Conservation (phyloP, 1,284 basidiomycete species). For the Ganoderma boninense region DNA sequence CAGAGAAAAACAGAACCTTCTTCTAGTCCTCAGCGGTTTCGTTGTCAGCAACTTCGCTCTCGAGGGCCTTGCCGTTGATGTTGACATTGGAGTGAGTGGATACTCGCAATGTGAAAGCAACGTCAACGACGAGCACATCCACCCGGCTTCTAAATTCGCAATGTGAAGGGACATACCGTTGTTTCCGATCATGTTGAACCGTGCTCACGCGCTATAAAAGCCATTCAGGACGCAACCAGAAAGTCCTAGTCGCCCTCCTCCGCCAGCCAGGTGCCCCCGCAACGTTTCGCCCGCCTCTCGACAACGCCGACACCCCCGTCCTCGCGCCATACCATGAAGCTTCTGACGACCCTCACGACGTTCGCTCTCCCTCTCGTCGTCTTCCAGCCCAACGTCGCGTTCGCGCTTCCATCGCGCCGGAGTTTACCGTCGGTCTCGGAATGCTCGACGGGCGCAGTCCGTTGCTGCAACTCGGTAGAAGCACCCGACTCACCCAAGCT, state of each 20-base stretch:
- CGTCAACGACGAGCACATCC: neutral
- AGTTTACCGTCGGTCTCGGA: slow-evolving; percentile 8
- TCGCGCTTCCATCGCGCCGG: slow-evolving; percentile 16
- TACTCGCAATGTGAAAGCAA: neutral
- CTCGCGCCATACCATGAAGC: slow-evolving; percentile 10
- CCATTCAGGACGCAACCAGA: neutral
- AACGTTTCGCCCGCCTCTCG: neutral
- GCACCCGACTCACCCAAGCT: slow-evolving; percentile 17
- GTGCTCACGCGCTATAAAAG: neutral
- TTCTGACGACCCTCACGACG: slow-evolving; percentile 18
- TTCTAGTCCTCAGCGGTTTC: neutral
- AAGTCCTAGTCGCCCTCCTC: neutral
- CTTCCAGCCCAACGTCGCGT: slow-evolving; percentile 16
- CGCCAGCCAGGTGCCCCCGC: neutral
- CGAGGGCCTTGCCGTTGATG: neutral
- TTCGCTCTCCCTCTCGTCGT: slow-evolving; percentile 18
- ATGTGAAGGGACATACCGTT: neutral
- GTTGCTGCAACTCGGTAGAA: slow-evolving; percentile 35
- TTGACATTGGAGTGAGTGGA: neutral
- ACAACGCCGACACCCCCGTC: neutral
- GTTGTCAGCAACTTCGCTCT: neutral
- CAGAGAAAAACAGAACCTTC: neutral
- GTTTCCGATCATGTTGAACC: slow-evolving; percentile 2
- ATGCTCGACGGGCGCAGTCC: slow-evolving; percentile 31
- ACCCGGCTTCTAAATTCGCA: neutral